These are phyloP conservation scores for Fusarium hostae DNA, from an alignment of 2,329 filamentous ascomycete species.

Conservation along the genomic window DNA sequence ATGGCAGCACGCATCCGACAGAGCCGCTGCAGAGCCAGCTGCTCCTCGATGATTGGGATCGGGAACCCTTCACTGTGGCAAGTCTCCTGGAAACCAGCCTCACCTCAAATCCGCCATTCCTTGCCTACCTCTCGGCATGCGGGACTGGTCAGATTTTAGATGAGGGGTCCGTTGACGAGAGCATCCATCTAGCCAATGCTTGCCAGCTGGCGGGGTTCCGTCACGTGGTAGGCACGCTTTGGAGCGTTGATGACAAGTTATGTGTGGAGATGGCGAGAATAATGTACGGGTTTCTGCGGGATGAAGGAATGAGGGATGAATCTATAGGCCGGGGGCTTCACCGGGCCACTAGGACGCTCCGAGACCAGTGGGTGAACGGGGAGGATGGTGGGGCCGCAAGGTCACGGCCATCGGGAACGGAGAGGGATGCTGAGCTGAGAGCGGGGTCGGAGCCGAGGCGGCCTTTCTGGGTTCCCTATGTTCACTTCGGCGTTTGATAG, in stretches of 20 bases:
- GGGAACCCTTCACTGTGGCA: not conserved
- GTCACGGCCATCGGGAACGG: too few relatives aligned
- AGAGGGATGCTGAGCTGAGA: too few relatives aligned
- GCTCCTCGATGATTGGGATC: not conserved
- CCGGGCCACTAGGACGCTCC: not conserved
- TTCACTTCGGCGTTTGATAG: too few relatives aligned
- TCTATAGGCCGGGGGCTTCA: not conserved
- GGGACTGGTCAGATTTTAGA: not conserved
- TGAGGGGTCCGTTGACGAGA: not conserved
- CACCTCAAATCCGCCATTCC: not conserved
- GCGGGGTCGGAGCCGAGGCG: too few relatives aligned
- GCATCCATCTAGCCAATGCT: not conserved
- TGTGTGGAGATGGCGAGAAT: not conserved
- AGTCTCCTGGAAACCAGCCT: not conserved
- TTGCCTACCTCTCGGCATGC: not conserved
- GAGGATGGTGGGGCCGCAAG: too few relatives aligned
- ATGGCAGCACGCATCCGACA: not conserved
- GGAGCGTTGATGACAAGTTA: not conserved
- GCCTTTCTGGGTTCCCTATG: too few relatives aligned
- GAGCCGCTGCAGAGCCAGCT: not conserved
- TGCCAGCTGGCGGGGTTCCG: not conserved
- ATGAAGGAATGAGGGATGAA: not conserved
- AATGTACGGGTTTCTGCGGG: not conserved
- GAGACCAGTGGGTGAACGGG: too few relatives aligned
- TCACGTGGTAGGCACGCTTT: not conserved